Conservation (phyloP, 2,329 filamentous ascomycete species). For the Biscogniauxia mediterranea region DNA sequence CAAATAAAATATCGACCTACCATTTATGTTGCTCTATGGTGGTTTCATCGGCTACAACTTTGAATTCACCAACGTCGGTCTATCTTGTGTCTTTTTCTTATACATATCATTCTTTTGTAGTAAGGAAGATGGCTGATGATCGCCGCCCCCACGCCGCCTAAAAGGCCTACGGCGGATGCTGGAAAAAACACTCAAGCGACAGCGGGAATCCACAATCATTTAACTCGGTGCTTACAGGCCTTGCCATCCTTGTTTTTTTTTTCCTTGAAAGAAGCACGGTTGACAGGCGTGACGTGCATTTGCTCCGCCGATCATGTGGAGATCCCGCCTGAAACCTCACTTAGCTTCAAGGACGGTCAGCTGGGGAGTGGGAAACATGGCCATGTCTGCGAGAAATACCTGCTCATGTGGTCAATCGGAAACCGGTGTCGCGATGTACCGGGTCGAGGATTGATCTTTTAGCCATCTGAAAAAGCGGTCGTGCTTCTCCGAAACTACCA, state of each 20-base stretch:
- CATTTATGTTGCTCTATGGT: not conserved
- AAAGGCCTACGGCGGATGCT: not conserved
- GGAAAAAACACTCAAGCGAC: not conserved
- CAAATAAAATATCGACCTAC: not conserved
- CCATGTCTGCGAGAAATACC: slow-evolving; percentile 2
- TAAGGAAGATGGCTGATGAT: not conserved
- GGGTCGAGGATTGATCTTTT: slow-evolving; percentile 17
- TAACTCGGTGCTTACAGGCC: not conserved
- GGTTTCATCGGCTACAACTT: not conserved
- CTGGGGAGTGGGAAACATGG: slow-evolving; percentile 11
- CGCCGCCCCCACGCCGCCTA: not conserved
- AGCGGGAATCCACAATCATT: not conserved
- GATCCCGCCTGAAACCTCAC: slow-evolving; percentile 27
- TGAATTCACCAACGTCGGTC: not conserved
- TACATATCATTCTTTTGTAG: too few species aligned
- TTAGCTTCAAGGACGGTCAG: slow-evolving; percentile 21
- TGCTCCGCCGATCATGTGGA: slow-evolving; percentile 23
- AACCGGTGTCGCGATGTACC: not conserved
- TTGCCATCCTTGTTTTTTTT: not conserved
- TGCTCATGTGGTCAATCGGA: slow-evolving; percentile 1
- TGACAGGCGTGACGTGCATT: slow-evolving; percentile 24
- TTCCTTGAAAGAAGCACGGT: slow-evolving; percentile 5
- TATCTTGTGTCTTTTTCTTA: not conserved
- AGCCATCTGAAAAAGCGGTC: slow-evolving; percentile 24
- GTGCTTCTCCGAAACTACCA: slow-evolving; percentile 27